Evolutionary conservation across 2,329 filamentous ascomycete species (phyloP).

Genomic region (Pyrenochaeta sp.): DNA sequence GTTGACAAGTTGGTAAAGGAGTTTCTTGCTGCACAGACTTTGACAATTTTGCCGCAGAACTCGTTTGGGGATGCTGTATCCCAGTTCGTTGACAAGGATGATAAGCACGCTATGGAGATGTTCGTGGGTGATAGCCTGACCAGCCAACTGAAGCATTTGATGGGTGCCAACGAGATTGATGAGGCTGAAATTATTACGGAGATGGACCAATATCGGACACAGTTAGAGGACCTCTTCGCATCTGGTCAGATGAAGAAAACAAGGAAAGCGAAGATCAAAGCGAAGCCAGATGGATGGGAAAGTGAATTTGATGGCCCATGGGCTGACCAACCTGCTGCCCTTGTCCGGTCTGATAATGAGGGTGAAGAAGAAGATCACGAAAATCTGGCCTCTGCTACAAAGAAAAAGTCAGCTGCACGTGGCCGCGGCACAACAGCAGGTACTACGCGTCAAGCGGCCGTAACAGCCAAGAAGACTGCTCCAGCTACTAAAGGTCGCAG

Average conservation of each 20-base stretch:
- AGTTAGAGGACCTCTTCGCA: slow-evolving; percentile 75
- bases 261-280: slow-evolving; percentile 69
- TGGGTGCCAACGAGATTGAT: slow-evolving; percentile 67
- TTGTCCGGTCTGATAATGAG: slow-evolving; percentile 62
- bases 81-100: slow-evolving; percentile 93
- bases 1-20: slow-evolving; percentile 90
- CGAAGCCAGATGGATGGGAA: slow-evolving; percentile 84
- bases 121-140: slow-evolving; percentile 57
- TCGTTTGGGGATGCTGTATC: slow-evolving; percentile 92
- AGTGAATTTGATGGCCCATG: slow-evolving; percentile 88
- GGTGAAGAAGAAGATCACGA: slow-evolving; percentile 54
- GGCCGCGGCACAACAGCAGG: slow-evolving; percentile 56
- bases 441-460: slow-evolving; percentile 41
- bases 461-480: slow-evolving; percentile 43
- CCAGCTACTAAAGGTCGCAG: slow-evolving; percentile 48
- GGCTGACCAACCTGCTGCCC: slow-evolving; percentile 78
- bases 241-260: slow-evolving; percentile 67
- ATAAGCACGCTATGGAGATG: slow-evolving; percentile 82
- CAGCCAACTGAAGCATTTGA: slow-evolving; percentile 54
- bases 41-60: slow-evolving; percentile 92
- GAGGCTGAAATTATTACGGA: slow-evolving; percentile 75
- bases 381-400: slow-evolving; percentile 35
- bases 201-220: slow-evolving; percentile 76
- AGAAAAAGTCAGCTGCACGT: slow-evolving; percentile 53
- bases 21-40: slow-evolving; percentile 83